phyloP scores from a whole-genome alignment of 164 flowering plant species.

The Dillenia turbinata region DNA sequence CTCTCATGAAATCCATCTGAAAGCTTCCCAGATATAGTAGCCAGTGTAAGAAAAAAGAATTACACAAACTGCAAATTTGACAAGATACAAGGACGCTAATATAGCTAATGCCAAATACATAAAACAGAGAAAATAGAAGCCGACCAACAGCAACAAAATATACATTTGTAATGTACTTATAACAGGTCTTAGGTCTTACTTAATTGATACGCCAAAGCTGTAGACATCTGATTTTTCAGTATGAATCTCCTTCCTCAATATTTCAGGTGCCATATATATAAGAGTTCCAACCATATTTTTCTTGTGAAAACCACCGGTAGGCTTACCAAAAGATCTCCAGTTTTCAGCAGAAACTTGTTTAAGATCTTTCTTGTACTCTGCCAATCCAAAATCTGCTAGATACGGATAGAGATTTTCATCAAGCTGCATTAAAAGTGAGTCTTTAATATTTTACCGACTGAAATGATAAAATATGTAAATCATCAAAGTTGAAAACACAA shows the following conservation, averaged over 20 bases:
- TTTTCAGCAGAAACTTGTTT: slow-evolving; percentile 49
- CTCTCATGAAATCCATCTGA: no score
- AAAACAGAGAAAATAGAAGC: no score
- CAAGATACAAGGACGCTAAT: no score
- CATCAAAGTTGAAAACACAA: not conserved
- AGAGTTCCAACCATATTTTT: slow-evolving; percentile 96
- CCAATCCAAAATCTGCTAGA: slow-evolving; percentile 92
- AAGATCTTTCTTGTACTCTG: slow-evolving; percentile 67
- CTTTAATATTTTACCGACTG: not conserved
- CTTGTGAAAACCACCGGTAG: slow-evolving; percentile 97
- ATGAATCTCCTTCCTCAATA: slow-evolving; percentile 71
- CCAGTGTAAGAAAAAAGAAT: no score
- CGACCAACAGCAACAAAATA: no score
- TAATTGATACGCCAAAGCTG: slow-evolving; percentile 78
- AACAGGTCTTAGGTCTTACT: slow-evolving; percentile 43
- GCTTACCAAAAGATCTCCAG: slow-evolving; percentile 95
- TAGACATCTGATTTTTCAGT: slow-evolving; percentile 92
- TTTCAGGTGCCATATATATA: slow-evolving; percentile 95
- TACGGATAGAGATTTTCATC: slow-evolving; percentile 57
- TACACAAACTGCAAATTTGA: no score
- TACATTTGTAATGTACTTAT: no score
- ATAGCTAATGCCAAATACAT: no score
- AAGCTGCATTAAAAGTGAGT: slow-evolving; percentile 50
- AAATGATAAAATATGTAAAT: not conserved
- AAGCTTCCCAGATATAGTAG: no score